Evolutionary conservation across 306 rosid genomes (phyloP).

Genomic region (Prunus salicina): DNA sequence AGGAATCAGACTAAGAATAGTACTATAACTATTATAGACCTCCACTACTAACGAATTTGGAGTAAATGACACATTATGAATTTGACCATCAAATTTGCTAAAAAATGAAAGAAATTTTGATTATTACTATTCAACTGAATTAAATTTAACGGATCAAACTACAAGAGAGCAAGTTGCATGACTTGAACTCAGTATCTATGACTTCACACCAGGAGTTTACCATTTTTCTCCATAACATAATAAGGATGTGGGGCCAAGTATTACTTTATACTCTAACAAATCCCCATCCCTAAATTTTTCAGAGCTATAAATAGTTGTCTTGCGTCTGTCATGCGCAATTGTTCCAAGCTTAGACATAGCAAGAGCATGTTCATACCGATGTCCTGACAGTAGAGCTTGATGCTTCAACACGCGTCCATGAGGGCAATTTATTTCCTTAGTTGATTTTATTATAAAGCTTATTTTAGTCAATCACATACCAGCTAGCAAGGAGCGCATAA

Average conservation of each 20-base stretch:
- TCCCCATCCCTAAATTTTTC: neutral
- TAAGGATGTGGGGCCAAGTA: too few species aligned
- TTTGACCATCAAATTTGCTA: neutral
- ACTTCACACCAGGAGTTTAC: neutral
- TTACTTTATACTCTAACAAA: neutral
- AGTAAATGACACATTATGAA: neutral
- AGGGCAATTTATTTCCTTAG: too few species aligned
- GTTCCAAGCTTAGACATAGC: too few species aligned
- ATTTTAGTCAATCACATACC: too few species aligned
- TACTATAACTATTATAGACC: neutral
- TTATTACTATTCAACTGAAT: neutral
- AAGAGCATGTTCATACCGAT: too few species aligned
- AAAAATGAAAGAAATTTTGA: neutral
- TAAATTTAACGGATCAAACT: neutral
- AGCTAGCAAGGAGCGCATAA: too few species aligned
- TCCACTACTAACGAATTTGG: neutral
- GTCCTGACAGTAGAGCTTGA: too few species aligned
- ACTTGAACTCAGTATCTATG: neutral
- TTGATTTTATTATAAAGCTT: too few species aligned
- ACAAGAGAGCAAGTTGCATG: neutral
- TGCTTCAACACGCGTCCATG: too few species aligned
- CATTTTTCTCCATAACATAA: too few species aligned
- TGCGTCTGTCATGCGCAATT: too few species aligned
- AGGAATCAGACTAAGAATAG: slow-evolving; percentile 17
- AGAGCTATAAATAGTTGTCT: too few species aligned